These are phyloP conservation scores for Cryptococcus maquisensis DNA, from an alignment of 1,284 basidiomycete species.

Conservation along the genomic window DNA sequence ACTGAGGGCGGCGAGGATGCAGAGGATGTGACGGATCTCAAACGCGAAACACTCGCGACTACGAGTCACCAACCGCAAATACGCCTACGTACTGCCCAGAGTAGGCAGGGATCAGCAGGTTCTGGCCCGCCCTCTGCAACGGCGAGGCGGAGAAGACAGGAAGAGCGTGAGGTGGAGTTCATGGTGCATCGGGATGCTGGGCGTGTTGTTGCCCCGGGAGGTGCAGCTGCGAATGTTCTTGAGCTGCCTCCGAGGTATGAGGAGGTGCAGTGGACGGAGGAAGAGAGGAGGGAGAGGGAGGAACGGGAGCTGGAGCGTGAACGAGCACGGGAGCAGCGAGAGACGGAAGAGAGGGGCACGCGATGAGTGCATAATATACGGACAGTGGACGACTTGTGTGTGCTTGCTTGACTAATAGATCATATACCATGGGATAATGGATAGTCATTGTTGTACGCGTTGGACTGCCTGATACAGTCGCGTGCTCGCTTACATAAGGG, in stretches of 20 bases:
- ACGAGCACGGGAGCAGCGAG: not conserved
- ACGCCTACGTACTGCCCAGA: no score
- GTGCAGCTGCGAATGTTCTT: constrained; percentile 13
- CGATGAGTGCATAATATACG: not conserved
- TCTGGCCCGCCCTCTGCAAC: not conserved
- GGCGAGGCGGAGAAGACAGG: constrained; percentile 13
- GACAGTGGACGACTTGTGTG: no score
- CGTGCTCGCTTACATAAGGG: not conserved
- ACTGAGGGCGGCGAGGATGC: constrained; percentile 6
- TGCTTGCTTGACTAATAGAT: no score
- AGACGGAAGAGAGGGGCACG: not conserved
- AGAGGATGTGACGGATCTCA: constrained; percentile 23
- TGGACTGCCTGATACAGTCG: no score
- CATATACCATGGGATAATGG: no score
- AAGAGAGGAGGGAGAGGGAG: constrained; percentile 10
- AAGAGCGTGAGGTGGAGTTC: constrained; percentile 26
- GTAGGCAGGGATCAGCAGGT: no score
- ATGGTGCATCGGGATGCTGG: constrained; percentile 44
- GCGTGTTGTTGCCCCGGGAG: constrained; percentile 11
- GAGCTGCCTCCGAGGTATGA: constrained; percentile 47
- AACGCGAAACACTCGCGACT: constrained; percentile 38
- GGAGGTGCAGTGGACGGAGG: constrained; percentile 38
- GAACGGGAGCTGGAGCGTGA: constrained; percentile 4
- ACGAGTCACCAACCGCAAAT: no score
- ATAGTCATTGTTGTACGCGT: no score